Evolutionary conservation across 2,329 filamentous ascomycete species (phyloP).

Genomic region (Aspergillus melleus): DNA sequence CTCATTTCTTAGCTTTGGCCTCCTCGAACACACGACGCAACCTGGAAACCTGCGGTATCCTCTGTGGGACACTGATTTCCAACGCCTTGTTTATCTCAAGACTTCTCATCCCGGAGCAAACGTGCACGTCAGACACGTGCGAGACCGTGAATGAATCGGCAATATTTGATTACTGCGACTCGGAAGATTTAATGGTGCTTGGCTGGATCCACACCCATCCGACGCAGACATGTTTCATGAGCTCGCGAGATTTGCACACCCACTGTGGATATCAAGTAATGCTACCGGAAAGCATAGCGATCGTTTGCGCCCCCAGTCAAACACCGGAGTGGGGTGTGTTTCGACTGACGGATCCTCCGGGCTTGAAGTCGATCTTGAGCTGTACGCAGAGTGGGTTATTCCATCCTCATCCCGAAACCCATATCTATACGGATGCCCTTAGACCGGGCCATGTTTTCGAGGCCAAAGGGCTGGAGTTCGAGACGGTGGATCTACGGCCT

Average conservation of each 20-base stretch:
- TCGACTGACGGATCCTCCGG: constrained; percentile 88
- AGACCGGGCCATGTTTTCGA: constrained; percentile 72
- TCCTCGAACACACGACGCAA: constrained; percentile 74
- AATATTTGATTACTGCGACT: constrained; percentile 86
- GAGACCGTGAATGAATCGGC: constrained; percentile 85
- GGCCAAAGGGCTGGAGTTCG: constrained; percentile 64
- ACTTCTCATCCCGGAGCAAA: constrained; percentile 88
- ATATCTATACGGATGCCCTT: constrained; percentile 75
- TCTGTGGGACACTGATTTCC: constrained; percentile 86
- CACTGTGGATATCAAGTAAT: constrained; percentile 94
- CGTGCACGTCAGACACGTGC: constrained; percentile 86
- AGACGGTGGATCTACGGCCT: constrained; percentile 63
- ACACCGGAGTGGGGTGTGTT: constrained; percentile 81
- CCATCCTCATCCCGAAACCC: constrained; percentile 70
- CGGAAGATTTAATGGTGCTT: constrained; percentile 77
- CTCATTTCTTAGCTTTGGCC: constrained; percentile 72
- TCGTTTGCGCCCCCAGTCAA: constrained; percentile 88
- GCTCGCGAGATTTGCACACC: constrained; percentile 87
- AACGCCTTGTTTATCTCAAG: constrained; percentile 91
- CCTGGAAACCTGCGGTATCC: constrained; percentile 91
- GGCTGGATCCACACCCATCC: constrained; percentile 99
- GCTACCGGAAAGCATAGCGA: constrained; percentile 93
- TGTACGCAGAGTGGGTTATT: constrained; percentile 80
- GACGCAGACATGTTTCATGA: constrained; percentile 97
- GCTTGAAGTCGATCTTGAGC: constrained; percentile 77